Base-by-base conservation (phyloP, 495 filamentous ascomycete species). In the Umbilicaria muhlenbergii region DNA sequence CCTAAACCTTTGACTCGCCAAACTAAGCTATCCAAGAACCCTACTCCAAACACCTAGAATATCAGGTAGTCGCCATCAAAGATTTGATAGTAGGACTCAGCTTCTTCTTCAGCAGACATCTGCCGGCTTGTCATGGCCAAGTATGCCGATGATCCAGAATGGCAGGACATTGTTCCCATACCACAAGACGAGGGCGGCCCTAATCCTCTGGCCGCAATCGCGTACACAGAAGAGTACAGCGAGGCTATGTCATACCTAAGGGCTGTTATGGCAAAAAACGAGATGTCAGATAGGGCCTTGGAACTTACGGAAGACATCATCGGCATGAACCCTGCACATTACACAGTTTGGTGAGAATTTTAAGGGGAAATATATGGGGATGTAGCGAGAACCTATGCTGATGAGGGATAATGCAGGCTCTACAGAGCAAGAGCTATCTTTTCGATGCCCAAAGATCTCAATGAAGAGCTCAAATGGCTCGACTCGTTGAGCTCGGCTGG, bases 211-310 rank as follows among this genome's bases (percentile, higher is more conserved):
- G 91, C 89, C 3, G 74, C 77, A 34, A 98, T 98, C 54, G 76
- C 86, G 36, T 98, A 98, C 59, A 74, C 77, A 0, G 73, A 77
- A 7, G 80, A 86, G 39, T 98, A 96, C 60, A 71, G 78, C 44
- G 86, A 94, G 61, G 83, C 86, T 57, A 83, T 73, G 68, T 77
- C 81, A 15, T 96, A 96, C 60, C 77, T 98, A 38, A 81, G 91
- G 19, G 87, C 91, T 31, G 75, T 94, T 44, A 98, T 96, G 91
- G 79, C 82, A 5, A 65, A 65, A 14, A 83, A 93, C 58, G 91
- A 98, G 60, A 71, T 82, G 65, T 81, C 80, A 13, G 71, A 79
- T 32, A 72, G 91, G 35, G 84, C 77, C 28, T 64, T 98, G 18
- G 66, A 67, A n/a, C 74, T 98, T 38, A 96, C 91, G 2, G 77